Evolutionary conservation across 495 filamentous ascomycete genomes (phyloP), one percentile per base, ranked within the genome.

Genomic region (Cetradonia linearis): DNA sequence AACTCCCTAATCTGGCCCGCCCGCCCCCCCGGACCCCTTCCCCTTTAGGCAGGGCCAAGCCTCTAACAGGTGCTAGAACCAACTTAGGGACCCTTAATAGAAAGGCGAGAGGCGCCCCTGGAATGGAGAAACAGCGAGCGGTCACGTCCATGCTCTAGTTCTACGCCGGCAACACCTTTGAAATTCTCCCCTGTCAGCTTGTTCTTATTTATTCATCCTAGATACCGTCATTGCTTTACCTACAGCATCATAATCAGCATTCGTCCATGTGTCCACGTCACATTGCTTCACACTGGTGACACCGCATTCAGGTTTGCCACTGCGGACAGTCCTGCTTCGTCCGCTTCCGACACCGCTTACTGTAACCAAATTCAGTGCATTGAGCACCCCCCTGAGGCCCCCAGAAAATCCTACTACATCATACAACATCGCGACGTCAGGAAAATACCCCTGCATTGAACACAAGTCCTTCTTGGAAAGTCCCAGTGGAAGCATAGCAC

Each of bases 281-380:
- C 30, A 54, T 54, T n/a, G 49, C 30, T 31, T 53, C 27, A 53
- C 40, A 44, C 10, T 16, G 18, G 18, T 44, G n/a, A n/a, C 28
- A 20, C 49, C 50, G 50, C 50, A 11, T 54, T 54, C 50, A 54
- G 50, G 50, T 36, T 54, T 54, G 20, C 50, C 30, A 30, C 50
- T 30, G n/a, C 50, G 33, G 50, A 54, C 50, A 30, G 33, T 20
- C 50, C 33, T 54, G 50, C 50, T 13, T 53, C 30, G 28, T 33
- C 49, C 49, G 49, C 28, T 53, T 42, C 55, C 55, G 55, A 47
- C 55, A 46, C 46, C 55, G 55, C 55, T 58, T 44, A n/a, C n/a
- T n/a, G n/a, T n/a, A 44, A 37, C 23, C 27, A n/a, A 14, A 11
- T 18, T 25, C 2, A 25, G n/a, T 46, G 42, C 42, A 25, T 46